phyloP scores from a whole-genome alignment of 2,329 filamentous ascomycete species.

The Aspergillus bombycis region DNA sequence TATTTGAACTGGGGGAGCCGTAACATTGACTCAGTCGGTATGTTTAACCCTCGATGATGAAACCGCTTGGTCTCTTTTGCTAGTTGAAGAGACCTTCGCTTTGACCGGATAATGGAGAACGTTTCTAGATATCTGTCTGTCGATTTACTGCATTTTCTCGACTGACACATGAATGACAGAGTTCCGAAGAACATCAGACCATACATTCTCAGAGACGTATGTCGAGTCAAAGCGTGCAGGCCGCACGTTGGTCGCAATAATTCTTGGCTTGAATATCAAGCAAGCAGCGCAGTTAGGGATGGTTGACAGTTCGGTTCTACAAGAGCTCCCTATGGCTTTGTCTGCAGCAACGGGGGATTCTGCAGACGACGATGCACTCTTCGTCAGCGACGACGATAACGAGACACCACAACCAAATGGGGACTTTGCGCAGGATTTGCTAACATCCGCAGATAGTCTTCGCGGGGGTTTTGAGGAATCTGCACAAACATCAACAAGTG shows the following conservation, averaged over 20 bases:
- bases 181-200: slow-evolving; percentile 50
- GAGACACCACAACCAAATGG: slow-evolving; percentile 25
- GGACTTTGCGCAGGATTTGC: slow-evolving; percentile 15
- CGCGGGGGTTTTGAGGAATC: slow-evolving; percentile 25
- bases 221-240: slow-evolving; percentile 63
- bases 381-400: slow-evolving; percentile 43
- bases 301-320: slow-evolving; percentile 48
- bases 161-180: slow-evolving; percentile 33
- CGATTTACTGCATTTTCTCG: neutral
- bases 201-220: slow-evolving; percentile 56
- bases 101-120: neutral
- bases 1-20: slow-evolving; percentile 56
- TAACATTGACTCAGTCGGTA: slow-evolving; percentile 53
- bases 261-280: slow-evolving; percentile 58
- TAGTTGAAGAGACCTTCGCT: slow-evolving; percentile 7
- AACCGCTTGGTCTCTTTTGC: slow-evolving; percentile 23
- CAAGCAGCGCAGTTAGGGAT: slow-evolving; percentile 55
- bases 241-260: slow-evolving; percentile 59
- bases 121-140: neutral
- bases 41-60: slow-evolving; percentile 26
- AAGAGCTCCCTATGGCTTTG: slow-evolving; percentile 25
- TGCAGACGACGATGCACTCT: slow-evolving; percentile 41
- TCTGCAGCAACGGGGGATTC: slow-evolving; percentile 29
- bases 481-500: slow-evolving; percentile 14
- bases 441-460: slow-evolving; percentile 19